Percentiles rank a stretch among this genome's conserved stretches.
phyloP scores from a whole-genome alignment of 2,329 filamentous ascomycete genomes.

The Fusarium hostae region DNA sequence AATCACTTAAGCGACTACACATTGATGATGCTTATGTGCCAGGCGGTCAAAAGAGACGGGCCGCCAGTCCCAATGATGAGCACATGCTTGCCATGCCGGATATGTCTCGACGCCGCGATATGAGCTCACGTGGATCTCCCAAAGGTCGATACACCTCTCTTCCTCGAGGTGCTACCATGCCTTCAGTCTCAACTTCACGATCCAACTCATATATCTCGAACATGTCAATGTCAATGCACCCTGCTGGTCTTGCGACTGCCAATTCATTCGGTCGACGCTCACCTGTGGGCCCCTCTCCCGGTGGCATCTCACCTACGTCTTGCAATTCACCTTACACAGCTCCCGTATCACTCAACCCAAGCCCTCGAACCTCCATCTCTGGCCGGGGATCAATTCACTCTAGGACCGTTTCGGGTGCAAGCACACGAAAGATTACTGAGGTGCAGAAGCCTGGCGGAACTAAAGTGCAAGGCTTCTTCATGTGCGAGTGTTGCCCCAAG shows the following conservation, averaged over 20 bases:
- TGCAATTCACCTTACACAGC: conserved; percentile 62
- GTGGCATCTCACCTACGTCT: conserved; percentile 62
- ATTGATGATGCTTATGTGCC: conserved; percentile 59
- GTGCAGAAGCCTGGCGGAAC: conserved; percentile 58
- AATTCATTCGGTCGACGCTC: conserved; percentile 60
- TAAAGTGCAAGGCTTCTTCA: conserved; percentile 61
- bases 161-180: conserved; percentile 56
- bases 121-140: conserved; percentile 62
- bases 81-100: conserved; percentile 55
- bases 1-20: conserved; percentile 61
- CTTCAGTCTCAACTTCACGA: conserved; percentile 57
- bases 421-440: conserved; percentile 63
- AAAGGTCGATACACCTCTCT: conserved; percentile 61
- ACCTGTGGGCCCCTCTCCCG: conserved; percentile 57
- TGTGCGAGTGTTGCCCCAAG: conserved; percentile 40
- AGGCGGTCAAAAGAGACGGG: conserved; percentile 64
- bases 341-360: conserved; percentile 60
- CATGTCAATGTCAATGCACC: conserved; percentile 53
- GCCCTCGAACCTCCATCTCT: conserved; percentile 60
- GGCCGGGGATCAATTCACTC: conserved; percentile 55
- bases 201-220: conserved; percentile 62
- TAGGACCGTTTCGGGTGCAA: conserved; percentile 59
- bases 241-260: conserved; percentile 55
- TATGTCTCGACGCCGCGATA: conserved; percentile 60
- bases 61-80: conserved; percentile 66